Conservation (phyloP, 768 basidiomycete species). For the Mycena polygramma region DNA sequence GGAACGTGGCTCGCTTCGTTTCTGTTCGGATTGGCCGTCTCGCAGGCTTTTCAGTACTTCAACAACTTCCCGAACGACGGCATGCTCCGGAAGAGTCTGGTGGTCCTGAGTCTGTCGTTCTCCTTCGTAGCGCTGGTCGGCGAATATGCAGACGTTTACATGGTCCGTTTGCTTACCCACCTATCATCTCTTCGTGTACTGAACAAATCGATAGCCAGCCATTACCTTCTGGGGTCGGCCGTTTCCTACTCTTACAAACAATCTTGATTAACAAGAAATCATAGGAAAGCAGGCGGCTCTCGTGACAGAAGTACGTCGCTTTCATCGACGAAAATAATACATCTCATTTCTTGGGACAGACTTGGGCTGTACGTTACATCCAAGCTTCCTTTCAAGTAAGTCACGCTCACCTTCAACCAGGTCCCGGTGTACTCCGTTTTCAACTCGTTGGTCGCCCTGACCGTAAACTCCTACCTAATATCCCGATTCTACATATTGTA, state of each 20-base stretch:
- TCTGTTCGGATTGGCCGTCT: too few relatives aligned
- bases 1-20: too few relatives aligned
- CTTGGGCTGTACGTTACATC: not conserved
- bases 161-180: not conserved
- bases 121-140: slow-evolving; percentile 1
- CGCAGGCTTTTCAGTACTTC: too few relatives aligned
- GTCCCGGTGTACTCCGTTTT: not conserved
- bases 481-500: slow-evolving; percentile 5
- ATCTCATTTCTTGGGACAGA: not conserved
- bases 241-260: not conserved
- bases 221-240: slow-evolving; percentile 8
- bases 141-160: slow-evolving; percentile 7
- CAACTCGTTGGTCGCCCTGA: not conserved
- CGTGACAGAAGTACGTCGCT: not conserved
- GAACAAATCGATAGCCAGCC: not conserved
- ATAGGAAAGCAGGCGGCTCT: not conserved
- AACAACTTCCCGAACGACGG: too few relatives aligned
- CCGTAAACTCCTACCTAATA: slow-evolving; percentile 12
- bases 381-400: too few relatives aligned
- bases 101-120: too few relatives aligned
- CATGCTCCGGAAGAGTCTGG: too few relatives aligned
- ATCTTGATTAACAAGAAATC: not conserved
- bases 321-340: not conserved
- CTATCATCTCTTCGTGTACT: not conserved
- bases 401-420: too few relatives aligned